phyloP scores from a whole-genome alignment of 78 protist genomes.

The Creolimax fragrantissima region DNA sequence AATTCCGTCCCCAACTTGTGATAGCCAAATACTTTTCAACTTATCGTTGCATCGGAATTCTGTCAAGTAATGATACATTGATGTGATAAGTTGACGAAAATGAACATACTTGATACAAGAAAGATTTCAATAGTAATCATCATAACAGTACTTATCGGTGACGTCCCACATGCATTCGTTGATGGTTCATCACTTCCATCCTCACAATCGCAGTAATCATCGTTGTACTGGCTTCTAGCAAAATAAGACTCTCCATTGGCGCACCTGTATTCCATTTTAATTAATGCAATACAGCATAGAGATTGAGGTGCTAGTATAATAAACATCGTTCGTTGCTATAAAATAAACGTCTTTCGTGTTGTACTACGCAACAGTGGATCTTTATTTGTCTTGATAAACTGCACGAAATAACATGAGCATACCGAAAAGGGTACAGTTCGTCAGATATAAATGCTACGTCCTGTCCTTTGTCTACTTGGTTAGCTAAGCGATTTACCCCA shows the following conservation, averaged over 20 bases:
- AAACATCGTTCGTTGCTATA: too few relatives aligned
- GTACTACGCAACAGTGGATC: too few relatives aligned
- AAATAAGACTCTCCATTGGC: background rate
- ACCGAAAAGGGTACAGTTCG: too few relatives aligned
- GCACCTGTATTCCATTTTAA: background rate
- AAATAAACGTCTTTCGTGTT: too few relatives aligned
- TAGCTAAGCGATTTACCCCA: too few relatives aligned
- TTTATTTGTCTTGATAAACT: too few relatives aligned
- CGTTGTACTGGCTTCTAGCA: background rate
- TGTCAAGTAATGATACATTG: background rate
- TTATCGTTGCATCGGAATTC: background rate
- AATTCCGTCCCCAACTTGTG: background rate
- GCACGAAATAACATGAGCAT: too few relatives aligned
- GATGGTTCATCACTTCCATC: constrained; percentile 23
- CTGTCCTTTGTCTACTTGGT: too few relatives aligned
- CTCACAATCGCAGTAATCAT: constrained; percentile 14
- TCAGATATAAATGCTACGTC: too few relatives aligned
- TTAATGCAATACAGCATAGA: too few relatives aligned
- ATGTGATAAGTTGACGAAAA: background rate
- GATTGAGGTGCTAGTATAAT: too few relatives aligned
- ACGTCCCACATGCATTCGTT: constrained; percentile 9
- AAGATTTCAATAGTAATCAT: background rate
- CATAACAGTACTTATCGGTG: background rate
- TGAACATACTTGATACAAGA: background rate
- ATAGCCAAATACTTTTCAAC: background rate